Percentiles rank a stretch among this genome's conserved stretches.
These are phyloP conservation scores for Tolypocladium ophioglossoides DNA, from an alignment of 2,329 filamentous ascomycete genomes.

Conservation along the genomic window DNA sequence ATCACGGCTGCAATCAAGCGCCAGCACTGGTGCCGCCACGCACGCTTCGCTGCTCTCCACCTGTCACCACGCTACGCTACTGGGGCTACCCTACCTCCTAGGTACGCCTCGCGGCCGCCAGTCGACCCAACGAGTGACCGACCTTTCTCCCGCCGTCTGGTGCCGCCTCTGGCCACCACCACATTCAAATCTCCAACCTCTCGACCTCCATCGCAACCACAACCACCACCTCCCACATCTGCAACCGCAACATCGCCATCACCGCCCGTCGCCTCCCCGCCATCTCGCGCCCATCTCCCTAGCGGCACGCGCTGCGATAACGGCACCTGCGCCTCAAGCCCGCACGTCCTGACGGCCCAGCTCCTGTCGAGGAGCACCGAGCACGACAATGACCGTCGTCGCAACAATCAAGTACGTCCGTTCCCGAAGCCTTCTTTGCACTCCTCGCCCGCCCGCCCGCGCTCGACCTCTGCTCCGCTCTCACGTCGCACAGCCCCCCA, in stretches of 20 bases:
- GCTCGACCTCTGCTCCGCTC: background rate
- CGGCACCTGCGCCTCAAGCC: constrained; percentile 2
- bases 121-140: background rate
- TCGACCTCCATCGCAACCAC: background rate
- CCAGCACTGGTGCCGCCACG: background rate
- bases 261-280: constrained; percentile 1
- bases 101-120: background rate
- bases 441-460: constrained; percentile 5
- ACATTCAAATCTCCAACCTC: background rate
- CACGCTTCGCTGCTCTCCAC: background rate
- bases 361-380: constrained; percentile 28
- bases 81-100: background rate
- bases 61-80: background rate
- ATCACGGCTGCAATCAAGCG: background rate
- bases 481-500: background rate
- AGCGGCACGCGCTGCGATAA: constrained; percentile 13
- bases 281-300: constrained; percentile 5
- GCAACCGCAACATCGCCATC: background rate
- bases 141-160: background rate
- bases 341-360: constrained; percentile 7
- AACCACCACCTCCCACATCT: constrained; percentile 3
- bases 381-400: constrained; percentile 44
- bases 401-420: constrained; percentile 52
- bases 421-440: constrained; percentile 7
- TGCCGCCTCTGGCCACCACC: background rate